Base-by-base conservation (phyloP, 257 asterid genomes). In the Buddleja alternifolia region DNA sequence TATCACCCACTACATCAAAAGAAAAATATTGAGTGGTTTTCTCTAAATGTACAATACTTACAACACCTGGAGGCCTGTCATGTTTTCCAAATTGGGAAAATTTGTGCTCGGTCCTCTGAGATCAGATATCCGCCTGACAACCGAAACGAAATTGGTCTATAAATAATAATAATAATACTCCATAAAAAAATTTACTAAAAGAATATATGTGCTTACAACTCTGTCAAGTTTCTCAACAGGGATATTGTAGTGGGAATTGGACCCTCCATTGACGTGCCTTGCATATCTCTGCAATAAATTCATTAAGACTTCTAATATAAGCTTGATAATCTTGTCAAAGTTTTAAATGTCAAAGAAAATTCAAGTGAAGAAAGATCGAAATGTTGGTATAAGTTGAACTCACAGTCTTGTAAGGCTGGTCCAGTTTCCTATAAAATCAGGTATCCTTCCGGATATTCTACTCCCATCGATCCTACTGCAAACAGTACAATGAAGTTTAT, bases 391-490 rank as follows among this genome's bases (percentile, higher is more conserved):
- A 63, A 69, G 64, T 21, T 29, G 47, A 65, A 75, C 96, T 86
- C 78, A 93, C 98, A 90, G 70, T 73, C 85, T 82, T 0, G 0
- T 0, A 20, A 93, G 66, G 63, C 48, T 72, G 67, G 88, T 83
- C 98, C 96, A 93, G 81, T 79, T 93, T 68, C 89, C 95, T 17
- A 93, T 84, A 54, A 84, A 88, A 66, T 76, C 85, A 34, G 97
- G 98, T 70, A 90, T 84, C 74, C 72, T 80, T 67, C 98, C 98
- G 17, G 92, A 65, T 46, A 90, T 19, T 11, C 20, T 32, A 85
- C 50, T 88, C 77, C 94, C 96, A 37, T 86, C 97, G 62, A 93
- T 84, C 85, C 96, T 76, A 80, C 98, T 93, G 96, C 88, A 90
- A 25, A 80, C 58, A 75, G 69, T 53, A 58, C 7, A 12, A 67